phyloP scores from a whole-genome alignment of 202 grass and related monocot genomes.

The Bolboschoenoplectus hybrid region DNA sequence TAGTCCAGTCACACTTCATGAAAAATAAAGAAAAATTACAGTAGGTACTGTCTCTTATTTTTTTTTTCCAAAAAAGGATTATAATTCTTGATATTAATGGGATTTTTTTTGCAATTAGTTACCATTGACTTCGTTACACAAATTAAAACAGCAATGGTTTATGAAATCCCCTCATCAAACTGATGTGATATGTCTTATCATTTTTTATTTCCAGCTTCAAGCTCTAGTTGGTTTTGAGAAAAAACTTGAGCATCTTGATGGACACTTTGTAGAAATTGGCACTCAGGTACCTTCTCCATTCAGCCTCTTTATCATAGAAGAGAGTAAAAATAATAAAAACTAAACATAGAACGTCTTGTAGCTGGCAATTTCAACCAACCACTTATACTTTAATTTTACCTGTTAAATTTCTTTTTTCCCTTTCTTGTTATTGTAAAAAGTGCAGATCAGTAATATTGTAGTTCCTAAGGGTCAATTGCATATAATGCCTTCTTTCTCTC shows the following conservation, averaged over 20 bases:
- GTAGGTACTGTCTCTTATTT: neutral
- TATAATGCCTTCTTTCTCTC: neutral
- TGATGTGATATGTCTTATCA: neutral
- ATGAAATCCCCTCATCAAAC: neutral
- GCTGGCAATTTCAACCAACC: neutral
- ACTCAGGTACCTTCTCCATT: conserved; percentile 53
- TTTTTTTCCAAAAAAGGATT: neutral
- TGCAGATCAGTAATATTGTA: neutral
- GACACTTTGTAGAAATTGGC: conserved; percentile 84
- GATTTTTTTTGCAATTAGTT: conserved; percentile 24
- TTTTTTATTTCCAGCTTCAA: conserved; percentile 70
- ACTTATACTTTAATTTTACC: neutral
- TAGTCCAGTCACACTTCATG: neutral
- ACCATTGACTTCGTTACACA: conserved; percentile 14
- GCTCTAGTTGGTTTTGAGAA: conserved; percentile 95
- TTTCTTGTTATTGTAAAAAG: neutral
- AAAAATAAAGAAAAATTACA: conserved; percentile 13
- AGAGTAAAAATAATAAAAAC: neutral
- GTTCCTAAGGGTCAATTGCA: neutral
- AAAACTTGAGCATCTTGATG: conserved; percentile 79
- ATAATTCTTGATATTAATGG: neutral
- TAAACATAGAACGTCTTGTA: neutral
- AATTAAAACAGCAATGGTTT: conserved; percentile 16
- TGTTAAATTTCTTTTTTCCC: neutral
- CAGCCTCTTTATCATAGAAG: neutral